Conservation (phyloP, 2,329 filamentous ascomycete genomes). For the Colletotrichum salicis region DNA sequence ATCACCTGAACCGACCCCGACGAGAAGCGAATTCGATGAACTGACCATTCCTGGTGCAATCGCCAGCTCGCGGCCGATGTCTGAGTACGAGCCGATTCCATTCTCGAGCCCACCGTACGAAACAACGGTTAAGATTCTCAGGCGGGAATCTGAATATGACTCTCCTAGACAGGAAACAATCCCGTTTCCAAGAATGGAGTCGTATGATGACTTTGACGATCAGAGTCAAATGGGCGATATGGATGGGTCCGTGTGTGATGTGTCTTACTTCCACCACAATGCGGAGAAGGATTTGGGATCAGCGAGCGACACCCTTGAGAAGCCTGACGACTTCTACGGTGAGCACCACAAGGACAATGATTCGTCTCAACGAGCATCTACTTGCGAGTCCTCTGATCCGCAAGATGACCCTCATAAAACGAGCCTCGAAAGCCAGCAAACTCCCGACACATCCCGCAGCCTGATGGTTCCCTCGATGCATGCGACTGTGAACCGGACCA, state of each 20-base stretch:
- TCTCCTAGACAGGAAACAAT: constrained; percentile 39
- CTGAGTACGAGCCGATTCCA: constrained; percentile 53
- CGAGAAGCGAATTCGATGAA: constrained; percentile 40
- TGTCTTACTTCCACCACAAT: constrained; percentile 45
- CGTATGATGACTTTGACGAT: constrained; percentile 52
- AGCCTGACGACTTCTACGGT: constrained; percentile 40
- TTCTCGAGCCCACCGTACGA: constrained; percentile 51
- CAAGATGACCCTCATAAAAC: constrained; percentile 29
- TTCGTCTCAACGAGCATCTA: constrained; percentile 51
- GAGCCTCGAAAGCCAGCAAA: constrained; percentile 35
- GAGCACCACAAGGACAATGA: constrained; percentile 28
- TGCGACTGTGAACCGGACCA: constrained; percentile 57
- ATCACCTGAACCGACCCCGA: constrained; percentile 41
- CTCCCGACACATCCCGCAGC: constrained; percentile 53
- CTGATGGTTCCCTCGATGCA: constrained; percentile 59
- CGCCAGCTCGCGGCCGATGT: constrained; percentile 30
- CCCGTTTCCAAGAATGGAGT: constrained; percentile 49
- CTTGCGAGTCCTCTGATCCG: constrained; percentile 49
- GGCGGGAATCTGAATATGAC: constrained; percentile 54
- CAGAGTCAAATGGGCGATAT: constrained; percentile 48
- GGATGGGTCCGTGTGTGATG: constrained; percentile 38
- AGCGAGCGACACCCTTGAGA: constrained; percentile 47
- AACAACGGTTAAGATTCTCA: constrained; percentile 62
- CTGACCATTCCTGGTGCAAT: constrained; percentile 45
- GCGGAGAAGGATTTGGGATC: constrained; percentile 48